Conservation (phyloP, 1,284 basidiomycete genomes). For the Irpex sp. region DNA sequence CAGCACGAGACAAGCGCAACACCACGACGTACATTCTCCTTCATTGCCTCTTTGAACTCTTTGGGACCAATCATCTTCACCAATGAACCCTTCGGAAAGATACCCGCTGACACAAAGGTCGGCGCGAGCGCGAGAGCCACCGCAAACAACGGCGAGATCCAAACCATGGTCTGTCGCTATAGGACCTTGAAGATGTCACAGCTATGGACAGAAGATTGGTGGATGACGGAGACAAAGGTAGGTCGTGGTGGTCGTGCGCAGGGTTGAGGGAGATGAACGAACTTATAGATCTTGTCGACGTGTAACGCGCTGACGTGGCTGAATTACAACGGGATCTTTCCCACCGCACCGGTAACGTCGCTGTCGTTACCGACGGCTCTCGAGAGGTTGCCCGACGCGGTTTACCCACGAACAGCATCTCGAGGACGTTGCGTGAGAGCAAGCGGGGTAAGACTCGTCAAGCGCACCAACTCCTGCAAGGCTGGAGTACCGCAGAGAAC, state of each 20-base stretch:
- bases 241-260: not conserved
- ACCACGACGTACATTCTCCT: slow-evolving; percentile 59
- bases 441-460: not conserved
- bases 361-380: slow-evolving; percentile 20
- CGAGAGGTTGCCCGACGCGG: slow-evolving; percentile 4
- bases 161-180: slow-evolving; percentile 16
- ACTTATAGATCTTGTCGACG: slow-evolving; percentile 9
- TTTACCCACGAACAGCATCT: slow-evolving; percentile 21
- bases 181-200: not conserved
- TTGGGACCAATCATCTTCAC: slow-evolving; percentile 78
- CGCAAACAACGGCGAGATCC: slow-evolving; percentile 27
- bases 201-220: not conserved
- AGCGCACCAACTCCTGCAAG: not conserved
- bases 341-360: slow-evolving; percentile 22
- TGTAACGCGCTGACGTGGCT: slow-evolving; percentile 26
- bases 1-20: not conserved
- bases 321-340: slow-evolving; percentile 18
- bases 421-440: slow-evolving; percentile 15
- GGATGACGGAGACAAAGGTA: not conserved
- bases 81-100: slow-evolving; percentile 67
- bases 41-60: slow-evolving; percentile 72
- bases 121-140: slow-evolving; percentile 39
- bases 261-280: not conserved
- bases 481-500: not conserved
- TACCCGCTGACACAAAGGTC: slow-evolving; percentile 59